Base-by-base conservation (phyloP, 345 rosid genomes). In the Gynandropsis gynandra region DNA sequence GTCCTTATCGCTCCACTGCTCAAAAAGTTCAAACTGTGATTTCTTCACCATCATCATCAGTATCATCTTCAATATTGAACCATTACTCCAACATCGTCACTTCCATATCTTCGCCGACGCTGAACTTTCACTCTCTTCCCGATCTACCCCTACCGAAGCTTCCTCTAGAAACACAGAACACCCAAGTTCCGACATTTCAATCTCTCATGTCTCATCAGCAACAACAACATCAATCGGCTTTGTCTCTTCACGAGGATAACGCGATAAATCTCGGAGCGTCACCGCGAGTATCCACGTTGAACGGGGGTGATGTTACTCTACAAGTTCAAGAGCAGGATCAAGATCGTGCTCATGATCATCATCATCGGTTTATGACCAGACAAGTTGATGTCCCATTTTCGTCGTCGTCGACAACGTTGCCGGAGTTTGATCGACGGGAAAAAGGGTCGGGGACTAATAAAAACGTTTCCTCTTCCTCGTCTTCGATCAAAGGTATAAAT, bases 1-100 rank as follows among this genome's bases (percentile, higher is more conserved):
- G 72, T 70, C 81, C 82, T 67, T 67, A 77, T 29, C 81, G 77
- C 27, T 76, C 93, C 10, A 43, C 62, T 4, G 61, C 82, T 19
- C 85, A 78, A 54, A 82, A 75, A 50, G 16, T 67, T 58, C 86
- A 74, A 44, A 58, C 74, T 15, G 63, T 45, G 20, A 46, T 61
- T 16, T 63, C 74, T 19, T 51, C 60, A 43, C 5, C 50, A 13
- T 56, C 29, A 5, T 7, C 50, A 13, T 56, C n/a, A n/a, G n/a
- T n/a, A n/a, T n/a, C 70, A 18, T 63, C 74, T 49, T 42, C 75
- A 6, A 50, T 20, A 14, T 66, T 42, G 47, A 61, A 21, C 21
- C 47, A 7, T 45, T 42, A 31, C 31, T 50, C 39, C 11, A 63
- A 59, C 42, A 48, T 47, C 44, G 50, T 68, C 24, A 52, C 54